A percentile compares a stretch with the other conserved stretches of the same genome.
phyloP scores from a whole-genome alignment of 140 eudicot species.

The Flaveria floridana region DNA sequence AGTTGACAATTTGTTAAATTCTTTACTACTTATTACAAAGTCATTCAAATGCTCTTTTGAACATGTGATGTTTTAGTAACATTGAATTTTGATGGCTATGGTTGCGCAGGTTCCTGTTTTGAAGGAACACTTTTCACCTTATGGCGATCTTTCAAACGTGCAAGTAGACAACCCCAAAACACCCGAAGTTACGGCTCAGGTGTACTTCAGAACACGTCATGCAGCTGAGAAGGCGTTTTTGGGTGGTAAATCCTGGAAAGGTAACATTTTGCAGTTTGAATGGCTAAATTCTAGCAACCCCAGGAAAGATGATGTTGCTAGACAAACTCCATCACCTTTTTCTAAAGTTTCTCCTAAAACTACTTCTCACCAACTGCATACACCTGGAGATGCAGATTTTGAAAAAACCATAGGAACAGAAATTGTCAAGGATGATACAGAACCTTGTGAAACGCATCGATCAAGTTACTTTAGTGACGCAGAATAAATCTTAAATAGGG shows the following conservation, averaged over 20 bases:
- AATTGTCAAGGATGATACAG: conserved; percentile 28
- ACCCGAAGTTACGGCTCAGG: conserved; percentile 46
- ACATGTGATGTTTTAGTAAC: background rate
- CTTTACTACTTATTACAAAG: background rate
- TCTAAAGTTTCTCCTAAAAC: conserved; percentile 36
- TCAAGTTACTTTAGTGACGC: conserved; percentile 28
- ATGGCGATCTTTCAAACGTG: conserved; percentile 60
- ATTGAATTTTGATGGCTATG: background rate
- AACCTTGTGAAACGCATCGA: conserved; percentile 37
- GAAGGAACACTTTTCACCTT: conserved; percentile 67
- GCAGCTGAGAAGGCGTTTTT: conserved; percentile 77
- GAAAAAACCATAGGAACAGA: conserved; percentile 35
- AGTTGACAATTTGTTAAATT: background rate
- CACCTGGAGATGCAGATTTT: conserved; percentile 40
- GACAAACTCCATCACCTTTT: conserved; percentile 38
- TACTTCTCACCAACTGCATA: conserved; percentile 29
- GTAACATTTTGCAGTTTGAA: conserved; percentile 61
- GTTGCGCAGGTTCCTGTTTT: conserved; percentile 54
- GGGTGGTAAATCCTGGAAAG: conserved; percentile 73
- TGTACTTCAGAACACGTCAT: conserved; percentile 63
- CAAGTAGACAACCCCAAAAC: conserved; percentile 48
- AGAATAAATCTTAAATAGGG: conserved; percentile 10
- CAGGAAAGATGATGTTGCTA: conserved; percentile 35
- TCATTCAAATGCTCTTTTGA: background rate
- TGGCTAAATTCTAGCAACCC: conserved; percentile 53